Percentiles rank a stretch among this genome's conserved stretches.
Conservation (phyloP, 2,329 filamentous ascomycete species). For the Arthrobotrys sphaeroides region DNA sequence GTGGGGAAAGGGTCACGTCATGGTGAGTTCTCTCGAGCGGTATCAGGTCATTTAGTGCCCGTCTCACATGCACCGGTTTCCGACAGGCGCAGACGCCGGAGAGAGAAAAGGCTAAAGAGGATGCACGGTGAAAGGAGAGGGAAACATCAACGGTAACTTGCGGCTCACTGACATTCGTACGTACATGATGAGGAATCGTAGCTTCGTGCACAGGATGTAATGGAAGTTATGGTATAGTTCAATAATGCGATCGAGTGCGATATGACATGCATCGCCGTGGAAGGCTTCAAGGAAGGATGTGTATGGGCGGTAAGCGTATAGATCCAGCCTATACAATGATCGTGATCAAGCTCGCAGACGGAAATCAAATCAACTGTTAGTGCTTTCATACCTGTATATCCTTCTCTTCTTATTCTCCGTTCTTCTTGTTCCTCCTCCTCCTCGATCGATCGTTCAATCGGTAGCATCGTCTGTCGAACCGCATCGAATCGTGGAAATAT, state of each 20-base stretch:
- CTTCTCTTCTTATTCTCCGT: background rate
- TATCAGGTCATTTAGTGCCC: conserved; percentile 14
- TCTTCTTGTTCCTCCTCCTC: background rate
- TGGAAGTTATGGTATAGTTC: background rate
- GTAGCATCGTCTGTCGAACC: background rate
- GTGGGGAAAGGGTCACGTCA: conserved; percentile 24
- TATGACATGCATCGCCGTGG: background rate
- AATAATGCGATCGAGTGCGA: background rate
- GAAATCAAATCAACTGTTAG: background rate
- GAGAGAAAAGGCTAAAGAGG: background rate
- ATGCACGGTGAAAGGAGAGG: background rate
- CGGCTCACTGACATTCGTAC: background rate
- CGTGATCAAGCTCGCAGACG: background rate
- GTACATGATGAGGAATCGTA: background rate
- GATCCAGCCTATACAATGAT: background rate
- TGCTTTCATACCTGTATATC: conserved; percentile 26
- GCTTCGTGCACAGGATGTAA: background rate
- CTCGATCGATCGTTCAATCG: background rate
- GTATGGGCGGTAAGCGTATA: too few species aligned
- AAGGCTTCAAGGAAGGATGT: background rate
- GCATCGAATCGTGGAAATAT: background rate
- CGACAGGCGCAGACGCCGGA: background rate
- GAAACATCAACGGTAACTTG: too few species aligned
- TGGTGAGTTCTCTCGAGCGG: conserved; percentile 9
- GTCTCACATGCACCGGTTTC: background rate